These are phyloP conservation scores for Aspergillus alliaceus DNA, from an alignment of 2,329 filamentous ascomycete genomes.

Conservation along the genomic window DNA sequence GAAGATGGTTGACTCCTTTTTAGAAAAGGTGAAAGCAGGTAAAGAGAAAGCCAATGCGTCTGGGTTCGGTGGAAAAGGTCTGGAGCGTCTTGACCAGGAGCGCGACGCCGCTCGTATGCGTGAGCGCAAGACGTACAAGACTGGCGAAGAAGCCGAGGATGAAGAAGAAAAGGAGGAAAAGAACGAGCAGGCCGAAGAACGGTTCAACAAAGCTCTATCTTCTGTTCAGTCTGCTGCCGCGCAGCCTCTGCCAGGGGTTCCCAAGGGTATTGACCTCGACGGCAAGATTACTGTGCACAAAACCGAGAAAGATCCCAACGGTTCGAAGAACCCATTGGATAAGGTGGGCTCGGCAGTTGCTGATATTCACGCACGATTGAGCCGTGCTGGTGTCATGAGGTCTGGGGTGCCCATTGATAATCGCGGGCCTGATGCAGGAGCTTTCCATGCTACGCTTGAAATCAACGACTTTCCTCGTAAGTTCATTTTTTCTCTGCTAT, in stretches of 20 bases:
- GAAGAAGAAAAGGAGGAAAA: conserved; percentile 69
- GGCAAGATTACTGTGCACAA: conserved; percentile 73
- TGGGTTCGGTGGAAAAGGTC: conserved; percentile 91
- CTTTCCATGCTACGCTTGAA: conserved; percentile 93
- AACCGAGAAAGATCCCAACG: conserved; percentile 57
- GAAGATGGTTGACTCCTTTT: conserved; percentile 66
- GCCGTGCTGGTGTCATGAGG: conserved; percentile 83
- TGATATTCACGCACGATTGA: conserved; percentile 86
- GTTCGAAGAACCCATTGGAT: conserved; percentile 68
- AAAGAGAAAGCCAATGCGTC: conserved; percentile 81
- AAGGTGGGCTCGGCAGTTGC: conserved; percentile 88
- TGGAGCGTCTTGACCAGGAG: conserved; percentile 88
- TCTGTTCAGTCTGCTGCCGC: conserved; percentile 65
- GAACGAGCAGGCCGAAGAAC: conserved; percentile 62
- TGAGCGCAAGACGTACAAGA: conserved; percentile 86
- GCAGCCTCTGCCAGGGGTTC: conserved; percentile 44
- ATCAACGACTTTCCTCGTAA: conserved; percentile 96
- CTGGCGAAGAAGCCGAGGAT: conserved; percentile 79
- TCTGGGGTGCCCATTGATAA: conserved; percentile 96
- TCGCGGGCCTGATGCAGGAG: conserved; percentile 94
- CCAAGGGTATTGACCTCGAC: conserved; percentile 61
- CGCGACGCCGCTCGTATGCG: conserved; percentile 82
- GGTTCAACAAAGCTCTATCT: conserved; percentile 61
- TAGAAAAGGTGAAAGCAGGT: conserved; percentile 87
- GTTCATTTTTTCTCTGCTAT: conserved; percentile 22